phyloP scores from a whole-genome alignment of 1,139 yeast species.

The Eremothecium gossypii region DNA sequence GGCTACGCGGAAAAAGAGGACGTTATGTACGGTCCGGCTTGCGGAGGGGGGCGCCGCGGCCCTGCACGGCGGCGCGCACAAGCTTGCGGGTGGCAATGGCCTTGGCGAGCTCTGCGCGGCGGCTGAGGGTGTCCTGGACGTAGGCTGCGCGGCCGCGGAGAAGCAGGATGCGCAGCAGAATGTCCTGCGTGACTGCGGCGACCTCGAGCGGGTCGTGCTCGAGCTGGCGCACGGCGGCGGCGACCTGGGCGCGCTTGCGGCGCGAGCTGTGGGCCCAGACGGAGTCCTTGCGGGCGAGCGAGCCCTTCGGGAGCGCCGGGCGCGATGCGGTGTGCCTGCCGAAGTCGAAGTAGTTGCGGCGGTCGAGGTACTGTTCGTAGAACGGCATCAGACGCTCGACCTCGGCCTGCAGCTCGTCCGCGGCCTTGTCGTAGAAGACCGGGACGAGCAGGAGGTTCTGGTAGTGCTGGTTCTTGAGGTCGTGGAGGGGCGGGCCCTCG shows the following conservation, averaged over 20 bases:
- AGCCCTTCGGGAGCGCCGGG: conserved; percentile 8
- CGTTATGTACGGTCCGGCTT: too few species aligned
- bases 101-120: conserved; percentile 53
- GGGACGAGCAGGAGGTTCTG: conserved; percentile 59
- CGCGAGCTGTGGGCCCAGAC: conserved; percentile 68
- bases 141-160: conserved; percentile 37
- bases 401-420: conserved; percentile 44
- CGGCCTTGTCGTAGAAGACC: conserved; percentile 54
- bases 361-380: conserved; percentile 41
- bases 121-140: conserved; percentile 49
- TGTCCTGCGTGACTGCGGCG: conserved; percentile 53
- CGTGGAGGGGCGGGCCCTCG: conserved; percentile 67
- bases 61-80: conserved; percentile 13
- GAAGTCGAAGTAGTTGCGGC: conserved; percentile 13
- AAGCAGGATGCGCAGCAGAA: conserved; percentile 51
- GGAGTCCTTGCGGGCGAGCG: conserved; percentile 52
- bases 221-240: conserved; percentile 42
- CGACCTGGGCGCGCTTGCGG: conserved; percentile 46
- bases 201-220: conserved; percentile 49
- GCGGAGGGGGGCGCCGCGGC: background rate
- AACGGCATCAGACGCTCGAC: conserved; percentile 51
- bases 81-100: conserved; percentile 53
- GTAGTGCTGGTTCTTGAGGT: conserved; percentile 53
- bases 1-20: too few species aligned
- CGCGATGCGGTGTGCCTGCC: background rate